A percentile compares a stretch with the other conserved stretches of the same genome.
Evolutionary conservation across 129 eudicot species (phyloP).

Genomic region (Tanacetum coccineum): DNA sequence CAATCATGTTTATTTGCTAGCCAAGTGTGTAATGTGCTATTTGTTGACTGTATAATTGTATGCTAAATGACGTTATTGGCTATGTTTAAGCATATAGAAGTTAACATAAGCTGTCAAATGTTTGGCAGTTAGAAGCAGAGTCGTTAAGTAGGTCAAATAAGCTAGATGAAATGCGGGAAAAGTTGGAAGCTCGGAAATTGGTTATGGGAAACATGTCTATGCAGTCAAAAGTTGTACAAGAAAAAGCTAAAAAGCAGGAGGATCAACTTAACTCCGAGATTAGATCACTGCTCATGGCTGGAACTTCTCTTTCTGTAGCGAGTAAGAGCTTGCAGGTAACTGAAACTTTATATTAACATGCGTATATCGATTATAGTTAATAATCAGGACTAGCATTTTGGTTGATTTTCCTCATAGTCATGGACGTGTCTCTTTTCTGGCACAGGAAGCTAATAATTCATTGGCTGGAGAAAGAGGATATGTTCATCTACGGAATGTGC

Average conservation of each 20-base stretch:
- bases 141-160: slow-evolving; percentile 56
- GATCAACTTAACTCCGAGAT: slow-evolving; percentile 70
- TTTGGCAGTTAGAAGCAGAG: slow-evolving; percentile 60
- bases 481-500: too few relatives aligned
- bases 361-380: background rate
- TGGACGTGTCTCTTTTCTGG: background rate
- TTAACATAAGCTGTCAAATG: slow-evolving; percentile 13
- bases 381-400: background rate
- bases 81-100: slow-evolving; percentile 13
- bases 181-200: slow-evolving; percentile 59
- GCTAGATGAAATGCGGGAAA: slow-evolving; percentile 75
- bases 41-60: background rate
- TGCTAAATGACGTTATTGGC: background rate
- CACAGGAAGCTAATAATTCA: too few relatives aligned
- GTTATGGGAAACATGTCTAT: slow-evolving; percentile 76
- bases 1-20: slow-evolving; percentile 3
- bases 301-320: too few relatives aligned
- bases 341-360: background rate
- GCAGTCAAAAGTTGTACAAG: slow-evolving; percentile 77
- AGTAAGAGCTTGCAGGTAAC: slow-evolving; percentile 58
- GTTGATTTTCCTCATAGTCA: background rate
- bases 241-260: slow-evolving; percentile 69
- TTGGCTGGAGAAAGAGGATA: too few relatives aligned
- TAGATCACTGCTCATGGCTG: slow-evolving; percentile 46
- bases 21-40: background rate